Conservation (phyloP, 345 rosid genomes). For the Arabidopsis suecica region DNA sequence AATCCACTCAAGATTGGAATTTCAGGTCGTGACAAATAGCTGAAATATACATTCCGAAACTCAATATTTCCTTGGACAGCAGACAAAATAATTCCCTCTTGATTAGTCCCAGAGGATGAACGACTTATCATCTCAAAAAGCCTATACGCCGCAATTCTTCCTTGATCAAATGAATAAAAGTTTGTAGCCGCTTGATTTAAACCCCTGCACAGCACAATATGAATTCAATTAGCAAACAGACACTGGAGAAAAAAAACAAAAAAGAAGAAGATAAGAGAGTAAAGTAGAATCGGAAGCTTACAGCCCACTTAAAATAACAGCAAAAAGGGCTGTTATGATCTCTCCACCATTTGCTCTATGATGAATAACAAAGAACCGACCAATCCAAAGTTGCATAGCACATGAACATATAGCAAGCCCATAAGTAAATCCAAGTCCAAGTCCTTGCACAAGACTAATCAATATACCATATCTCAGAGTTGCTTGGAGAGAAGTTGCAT, state of each 20-base stretch:
- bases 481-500: conserved; percentile 97
- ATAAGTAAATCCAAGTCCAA: conserved; percentile 99
- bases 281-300: conserved; percentile 58
- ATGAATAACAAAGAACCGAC: conserved; percentile 76
- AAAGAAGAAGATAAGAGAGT: conserved; percentile 18
- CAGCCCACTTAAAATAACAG: conserved; percentile 99
- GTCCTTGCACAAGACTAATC: conserved; percentile 99
- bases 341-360: conserved; percentile 87
- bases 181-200: conserved; percentile 99
- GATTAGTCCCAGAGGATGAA: conserved; percentile 75
- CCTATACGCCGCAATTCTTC: conserved; percentile 97
- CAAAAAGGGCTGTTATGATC: conserved; percentile 88
- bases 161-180: conserved; percentile 99
- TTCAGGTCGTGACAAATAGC: conserved; percentile 98
- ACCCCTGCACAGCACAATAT: conserved; percentile 61
- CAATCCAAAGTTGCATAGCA: conserved; percentile 98
- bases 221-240: conserved; percentile 46
- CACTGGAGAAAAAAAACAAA: conserved; percentile 8
- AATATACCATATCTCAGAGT: conserved; percentile 94
- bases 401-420: conserved; percentile 99
- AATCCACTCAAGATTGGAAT: conserved; percentile 97
- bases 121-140: conserved; percentile 99
- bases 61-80: conserved; percentile 92
- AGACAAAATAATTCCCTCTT: conserved; percentile 68
- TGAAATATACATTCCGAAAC: conserved; percentile 96